phyloP scores from a whole-genome alignment of 768 basidiomycete species.

The Leccinum broughii region DNA sequence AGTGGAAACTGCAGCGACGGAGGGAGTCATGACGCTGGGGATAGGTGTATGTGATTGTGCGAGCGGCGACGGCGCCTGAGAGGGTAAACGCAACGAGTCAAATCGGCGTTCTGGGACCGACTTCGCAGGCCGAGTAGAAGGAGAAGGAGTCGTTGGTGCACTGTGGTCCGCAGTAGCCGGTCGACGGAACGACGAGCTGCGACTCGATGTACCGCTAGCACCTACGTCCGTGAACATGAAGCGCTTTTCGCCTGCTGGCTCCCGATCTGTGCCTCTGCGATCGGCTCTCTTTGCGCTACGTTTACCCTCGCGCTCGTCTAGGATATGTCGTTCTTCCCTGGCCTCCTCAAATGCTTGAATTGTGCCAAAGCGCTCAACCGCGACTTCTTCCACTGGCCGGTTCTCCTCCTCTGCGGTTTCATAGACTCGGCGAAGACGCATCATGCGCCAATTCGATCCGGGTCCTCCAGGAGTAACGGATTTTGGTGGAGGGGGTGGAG shows the following conservation, averaged over 20 bases:
- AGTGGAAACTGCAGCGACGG: constrained; percentile 34
- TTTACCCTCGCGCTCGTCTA: constrained; percentile 78
- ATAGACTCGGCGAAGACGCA: constrained; percentile 86
- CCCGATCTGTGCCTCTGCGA: constrained; percentile 40
- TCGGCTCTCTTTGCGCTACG: constrained; percentile 40
- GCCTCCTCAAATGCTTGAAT: constrained; percentile 88
- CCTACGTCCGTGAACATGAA: constrained; percentile 70
- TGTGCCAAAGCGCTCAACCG: constrained; percentile 84
- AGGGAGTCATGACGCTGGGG: constrained; percentile 87
- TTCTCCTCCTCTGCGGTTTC: constrained; percentile 89
- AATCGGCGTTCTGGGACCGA: constrained; percentile 50
- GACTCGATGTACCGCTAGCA: constrained; percentile 65
- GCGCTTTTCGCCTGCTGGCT: constrained; percentile 46
- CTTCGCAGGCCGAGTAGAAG: constrained; percentile 27
- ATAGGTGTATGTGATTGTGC: constrained; percentile 78
- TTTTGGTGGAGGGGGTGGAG: constrained; percentile 40
- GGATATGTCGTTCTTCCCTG: constrained; percentile 76
- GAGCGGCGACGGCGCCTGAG: constrained; percentile 58
- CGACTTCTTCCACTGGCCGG: constrained; percentile 70
- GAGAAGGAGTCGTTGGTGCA: constrained; percentile 58
- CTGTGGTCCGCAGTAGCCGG: constrained; percentile 66
- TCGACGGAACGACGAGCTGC: constrained; percentile 86
- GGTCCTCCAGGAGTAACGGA: constrained; percentile 78
- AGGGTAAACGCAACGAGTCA: constrained; percentile 62
- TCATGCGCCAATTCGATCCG: constrained; percentile 97